A percentile compares a stretch with the other conserved stretches of the same genome.
Evolutionary conservation across 2,329 filamentous ascomycete species (phyloP).

Genomic region (Stylonectria norvegica): DNA sequence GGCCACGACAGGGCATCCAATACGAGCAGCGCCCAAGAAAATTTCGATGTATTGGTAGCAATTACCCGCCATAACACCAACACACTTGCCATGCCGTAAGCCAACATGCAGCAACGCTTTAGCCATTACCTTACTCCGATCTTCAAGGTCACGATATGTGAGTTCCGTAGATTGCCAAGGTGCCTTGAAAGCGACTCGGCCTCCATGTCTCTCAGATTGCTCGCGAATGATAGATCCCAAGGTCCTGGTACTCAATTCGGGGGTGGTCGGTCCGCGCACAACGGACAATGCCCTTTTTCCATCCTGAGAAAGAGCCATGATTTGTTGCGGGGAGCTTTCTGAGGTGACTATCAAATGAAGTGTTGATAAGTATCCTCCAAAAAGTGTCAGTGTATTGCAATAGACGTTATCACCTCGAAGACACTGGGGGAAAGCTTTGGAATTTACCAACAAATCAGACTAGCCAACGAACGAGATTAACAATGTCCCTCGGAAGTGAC

Average conservation of each 20-base stretch:
- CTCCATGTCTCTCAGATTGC: constrained; percentile 6
- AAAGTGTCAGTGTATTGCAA: no score
- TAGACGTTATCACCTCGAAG: no score
- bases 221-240: constrained; percentile 5
- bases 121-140: constrained; percentile 9
- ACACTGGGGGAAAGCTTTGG: no score
- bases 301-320: neutral
- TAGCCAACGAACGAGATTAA: no score
- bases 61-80: constrained; percentile 16
- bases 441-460: no score
- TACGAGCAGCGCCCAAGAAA: constrained; percentile 12
- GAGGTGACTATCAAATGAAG: neutral
- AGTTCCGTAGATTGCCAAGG: constrained; percentile 12
- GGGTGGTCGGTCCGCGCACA: neutral
- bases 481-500: no score
- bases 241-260: constrained; percentile 2
- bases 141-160: constrained; percentile 7
- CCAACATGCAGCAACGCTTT: constrained; percentile 14
- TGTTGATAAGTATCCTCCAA: neutral
- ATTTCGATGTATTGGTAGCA: constrained; percentile 14
- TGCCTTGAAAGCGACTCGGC: constrained; percentile 3
- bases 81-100: constrained; percentile 6
- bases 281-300: neutral
- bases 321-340: neutral
- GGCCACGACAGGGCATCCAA: constrained; percentile 14